Percentiles rank a stretch among this genome's conserved stretches.
phyloP scores from a whole-genome alignment of 805 yeast genomes.

The Cephaloascus albidus region DNA sequence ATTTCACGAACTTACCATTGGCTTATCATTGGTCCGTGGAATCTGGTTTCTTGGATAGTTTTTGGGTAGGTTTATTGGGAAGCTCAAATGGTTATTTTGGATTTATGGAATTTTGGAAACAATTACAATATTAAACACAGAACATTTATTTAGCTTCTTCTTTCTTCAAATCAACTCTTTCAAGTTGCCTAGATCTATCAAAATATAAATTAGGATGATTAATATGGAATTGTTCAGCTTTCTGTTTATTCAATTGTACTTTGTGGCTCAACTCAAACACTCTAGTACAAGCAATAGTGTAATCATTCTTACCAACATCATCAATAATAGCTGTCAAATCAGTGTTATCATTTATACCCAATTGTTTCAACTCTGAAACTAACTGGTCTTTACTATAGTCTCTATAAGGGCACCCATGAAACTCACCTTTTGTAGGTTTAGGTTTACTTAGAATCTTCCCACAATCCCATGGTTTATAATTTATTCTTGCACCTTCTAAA shows the following conservation, averaged over 20 bases:
- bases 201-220: conserved; percentile 86
- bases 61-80: not conserved
- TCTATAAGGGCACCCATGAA: conserved; percentile 91
- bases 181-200: conserved; percentile 61
- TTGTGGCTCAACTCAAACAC: conserved; percentile 71
- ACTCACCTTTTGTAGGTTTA: conserved; percentile 57
- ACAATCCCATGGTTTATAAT: conserved; percentile 84
- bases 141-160: not conserved
- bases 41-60: conserved; percentile 16
- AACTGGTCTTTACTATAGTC: conserved; percentile 63
- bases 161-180: conserved; percentile 11
- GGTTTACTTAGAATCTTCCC: conserved; percentile 65
- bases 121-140: too few relatives aligned
- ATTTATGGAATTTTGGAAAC: not conserved
- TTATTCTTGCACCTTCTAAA: conserved; percentile 79
- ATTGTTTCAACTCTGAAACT: conserved; percentile 39
- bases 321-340: conserved; percentile 56
- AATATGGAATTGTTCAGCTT: conserved; percentile 50
- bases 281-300: conserved; percentile 80
- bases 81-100: not conserved
- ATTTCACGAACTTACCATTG: conserved; percentile 18
- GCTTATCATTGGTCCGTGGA: conserved; percentile 25
- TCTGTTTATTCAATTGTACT: conserved; percentile 22
- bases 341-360: conserved; percentile 57
- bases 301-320: conserved; percentile 59